Conservation (phyloP, 106 monocot genomes). For the Dendrobium chrysotoxum region DNA sequence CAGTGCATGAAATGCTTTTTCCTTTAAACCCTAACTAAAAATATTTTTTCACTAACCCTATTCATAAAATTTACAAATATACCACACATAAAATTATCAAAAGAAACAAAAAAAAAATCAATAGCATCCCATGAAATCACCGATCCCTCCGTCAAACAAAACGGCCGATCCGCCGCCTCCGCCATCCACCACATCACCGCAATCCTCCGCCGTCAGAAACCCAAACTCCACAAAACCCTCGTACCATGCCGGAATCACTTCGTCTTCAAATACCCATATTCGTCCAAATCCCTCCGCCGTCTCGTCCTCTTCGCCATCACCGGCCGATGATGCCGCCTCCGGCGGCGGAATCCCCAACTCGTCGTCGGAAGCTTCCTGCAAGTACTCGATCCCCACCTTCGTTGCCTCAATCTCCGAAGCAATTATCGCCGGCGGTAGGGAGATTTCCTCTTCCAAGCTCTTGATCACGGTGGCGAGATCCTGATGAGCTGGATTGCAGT, state of each 20-base stretch:
- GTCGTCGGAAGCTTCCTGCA: constrained; percentile 48
- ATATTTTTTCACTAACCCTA: neutral
- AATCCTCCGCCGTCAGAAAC: neutral
- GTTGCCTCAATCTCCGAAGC: neutral
- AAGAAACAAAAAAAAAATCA: neutral
- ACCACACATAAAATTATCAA: neutral
- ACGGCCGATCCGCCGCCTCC: neutral
- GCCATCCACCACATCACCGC: neutral
- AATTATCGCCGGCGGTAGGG: neutral
- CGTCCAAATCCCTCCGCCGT: constrained; percentile 12
- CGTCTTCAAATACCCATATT: constrained; percentile 24
- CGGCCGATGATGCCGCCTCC: neutral
- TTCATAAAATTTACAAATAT: neutral
- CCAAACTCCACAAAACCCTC: neutral
- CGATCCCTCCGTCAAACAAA: neutral
- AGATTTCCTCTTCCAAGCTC: constrained; percentile 40
- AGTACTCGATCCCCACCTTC: constrained; percentile 24
- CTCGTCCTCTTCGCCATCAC: neutral
- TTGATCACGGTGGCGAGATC: constrained; percentile 38
- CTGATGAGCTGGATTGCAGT: neutral
- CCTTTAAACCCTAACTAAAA: too few species aligned
- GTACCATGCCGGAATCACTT: neutral
- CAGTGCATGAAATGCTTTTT: too few species aligned
- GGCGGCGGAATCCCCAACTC: constrained; percentile 50
- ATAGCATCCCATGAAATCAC: neutral